These are phyloP conservation scores for Filosporella fistucella DNA, from an alignment of 495 filamentous ascomycete genomes.

Conservation along the genomic window DNA sequence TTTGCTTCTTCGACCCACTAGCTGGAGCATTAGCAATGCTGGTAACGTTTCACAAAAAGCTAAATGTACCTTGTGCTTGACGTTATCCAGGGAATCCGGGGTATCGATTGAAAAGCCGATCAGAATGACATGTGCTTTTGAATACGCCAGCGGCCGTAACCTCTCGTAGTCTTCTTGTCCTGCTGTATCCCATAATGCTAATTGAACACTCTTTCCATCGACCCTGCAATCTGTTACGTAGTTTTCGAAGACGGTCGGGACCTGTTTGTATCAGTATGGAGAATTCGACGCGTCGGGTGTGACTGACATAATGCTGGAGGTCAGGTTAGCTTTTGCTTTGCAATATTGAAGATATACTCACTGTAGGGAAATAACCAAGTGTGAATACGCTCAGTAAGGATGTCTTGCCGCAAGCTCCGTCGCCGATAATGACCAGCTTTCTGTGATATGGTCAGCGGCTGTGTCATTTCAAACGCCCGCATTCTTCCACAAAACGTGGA, in stretches of 20 bases:
- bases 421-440: conserved; percentile 98
- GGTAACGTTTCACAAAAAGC: too few species aligned
- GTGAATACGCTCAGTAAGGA: conserved; percentile 98
- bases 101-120: conserved; percentile 96
- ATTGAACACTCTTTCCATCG: conserved; percentile 95
- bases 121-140: conserved; percentile 94
- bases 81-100: conserved; percentile 95
- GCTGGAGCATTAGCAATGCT: conserved; percentile 15
- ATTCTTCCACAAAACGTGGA: not conserved
- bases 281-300: not conserved
- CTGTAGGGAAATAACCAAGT: conserved; percentile 94
- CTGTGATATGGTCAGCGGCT: conserved; percentile 36
- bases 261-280: conserved; percentile 40
- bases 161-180: conserved; percentile 98
- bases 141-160: conserved; percentile 91
- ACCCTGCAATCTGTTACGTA: conserved; percentile 99
- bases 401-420: conserved; percentile 98
- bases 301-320: conserved; percentile 67
- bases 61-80: conserved; percentile 82
- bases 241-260: conserved; percentile 99
- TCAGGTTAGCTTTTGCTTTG: conserved; percentile 1
- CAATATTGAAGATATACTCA: conserved; percentile 35
- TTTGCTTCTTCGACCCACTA: conserved; percentile 97
- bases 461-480: not conserved
- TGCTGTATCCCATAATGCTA: conserved; percentile 99